Percentiles rank a stretch among this genome's conserved stretches.
Conservation (phyloP, 805 yeast genomes). For the Barnettozyma sucrosica region DNA sequence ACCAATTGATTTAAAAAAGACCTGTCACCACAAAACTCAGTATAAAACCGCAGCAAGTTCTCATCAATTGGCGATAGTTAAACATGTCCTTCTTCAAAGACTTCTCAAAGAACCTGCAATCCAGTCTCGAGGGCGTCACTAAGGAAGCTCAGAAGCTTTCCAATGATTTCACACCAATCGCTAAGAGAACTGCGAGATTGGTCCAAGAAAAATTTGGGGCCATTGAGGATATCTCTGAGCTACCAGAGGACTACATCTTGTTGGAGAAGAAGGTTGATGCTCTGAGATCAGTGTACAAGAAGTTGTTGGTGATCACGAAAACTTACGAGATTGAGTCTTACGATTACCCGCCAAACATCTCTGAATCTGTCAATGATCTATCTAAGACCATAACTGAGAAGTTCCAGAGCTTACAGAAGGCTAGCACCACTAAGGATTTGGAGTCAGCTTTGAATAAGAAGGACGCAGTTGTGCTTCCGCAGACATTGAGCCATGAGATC, state of each 20-base stretch:
- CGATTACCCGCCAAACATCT: conserved; percentile 77
- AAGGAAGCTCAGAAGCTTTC: conserved; percentile 43
- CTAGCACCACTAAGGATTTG: conserved; percentile 61
- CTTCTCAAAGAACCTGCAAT: conserved; percentile 26
- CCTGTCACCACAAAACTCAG: too few species aligned
- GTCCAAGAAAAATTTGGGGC: conserved; percentile 77
- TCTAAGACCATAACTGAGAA: conserved; percentile 51
- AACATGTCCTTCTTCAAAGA: conserved; percentile 27
- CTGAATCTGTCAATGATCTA: conserved; percentile 59
- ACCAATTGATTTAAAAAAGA: too few species aligned
- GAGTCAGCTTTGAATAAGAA: conserved; percentile 30
- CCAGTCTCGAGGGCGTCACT: conserved; percentile 24
- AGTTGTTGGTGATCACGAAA: conserved; percentile 35
- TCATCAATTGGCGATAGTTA: background rate
- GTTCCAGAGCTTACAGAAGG: conserved; percentile 54
- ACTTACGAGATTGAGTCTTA: conserved; percentile 72
- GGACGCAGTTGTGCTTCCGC: conserved; percentile 38
- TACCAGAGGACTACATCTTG: conserved; percentile 75
- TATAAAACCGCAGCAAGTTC: background rate
- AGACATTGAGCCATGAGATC: conserved; percentile 70
- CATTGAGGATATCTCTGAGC: conserved; percentile 76
- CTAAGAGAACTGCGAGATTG: conserved; percentile 73
- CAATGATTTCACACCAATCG: conserved; percentile 61
- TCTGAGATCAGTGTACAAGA: conserved; percentile 18
- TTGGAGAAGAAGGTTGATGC: conserved; percentile 70